Base-by-base conservation (phyloP, 441 rosid genomes). In the Euphorbia celastroides region DNA sequence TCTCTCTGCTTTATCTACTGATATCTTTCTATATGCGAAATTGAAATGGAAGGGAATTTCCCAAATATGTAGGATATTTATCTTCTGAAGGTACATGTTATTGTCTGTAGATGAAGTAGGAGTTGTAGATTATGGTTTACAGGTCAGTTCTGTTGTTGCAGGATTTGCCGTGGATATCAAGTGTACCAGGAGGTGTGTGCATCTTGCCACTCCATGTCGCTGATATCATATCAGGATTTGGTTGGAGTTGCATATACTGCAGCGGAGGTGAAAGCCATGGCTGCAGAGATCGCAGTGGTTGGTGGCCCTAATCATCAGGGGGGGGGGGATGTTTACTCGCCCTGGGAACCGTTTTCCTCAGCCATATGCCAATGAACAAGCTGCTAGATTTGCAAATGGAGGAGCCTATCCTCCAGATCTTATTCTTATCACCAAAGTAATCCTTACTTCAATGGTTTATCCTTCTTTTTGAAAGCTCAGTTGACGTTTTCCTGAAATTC, bases 351-450 rank as follows among this genome's bases (percentile, higher is more conserved):
- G 96, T 52, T 81, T 92, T 64, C 96, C 99, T 70, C 82, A 88
- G 75, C 99, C 99, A 54, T 95, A 95, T 75, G 23, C 91, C 0
- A 95, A 95, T 77, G 99, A 95, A 73, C 73, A 80, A 76, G 99
- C 98, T 27, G 99, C 99, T 68, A 90, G 98, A 82, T 95, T 92
- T 83, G 98, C 98, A 60, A 95, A 95, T 83, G 99, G 99, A 73
- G 99, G 99, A 67, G 99, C 99, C 7, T 92, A 95, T 82, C 99
- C 99, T 72, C 99, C 99, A 64, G 99, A 95, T 87, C 81, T 95
- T 58, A 95, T 97, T 86, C 97, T 95, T 64, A 90, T 95, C 65
- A 92, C 99, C 25, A 92, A 95, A 83, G 99, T 95, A 77, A 81
- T 73, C 55, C 65, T 62, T 38, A 0, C 68, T 55, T 65, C 66